These are phyloP conservation scores for Nemania sp. DNA, from an alignment of 2,329 filamentous ascomycete species.

Conservation along the genomic window DNA sequence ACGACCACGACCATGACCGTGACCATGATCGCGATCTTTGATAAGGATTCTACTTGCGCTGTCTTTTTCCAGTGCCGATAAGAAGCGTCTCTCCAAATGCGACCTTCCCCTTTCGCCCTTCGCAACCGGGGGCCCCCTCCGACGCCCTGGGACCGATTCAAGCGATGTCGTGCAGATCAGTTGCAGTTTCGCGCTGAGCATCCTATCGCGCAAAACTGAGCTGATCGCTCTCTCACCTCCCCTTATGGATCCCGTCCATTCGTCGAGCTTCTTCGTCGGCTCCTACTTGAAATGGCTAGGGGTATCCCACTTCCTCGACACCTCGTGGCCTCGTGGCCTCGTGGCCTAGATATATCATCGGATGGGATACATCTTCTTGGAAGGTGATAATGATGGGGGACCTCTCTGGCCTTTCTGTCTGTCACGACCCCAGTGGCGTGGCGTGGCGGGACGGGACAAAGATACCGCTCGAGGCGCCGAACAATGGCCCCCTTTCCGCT, in stretches of 20 bases:
- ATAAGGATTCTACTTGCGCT: neutral
- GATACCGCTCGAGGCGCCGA: neutral
- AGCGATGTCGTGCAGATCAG: neutral
- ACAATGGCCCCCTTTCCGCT: no score
- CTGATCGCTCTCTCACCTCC: neutral
- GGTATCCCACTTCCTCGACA: constrained; percentile 7
- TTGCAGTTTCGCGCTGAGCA: neutral
- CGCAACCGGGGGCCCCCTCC: neutral
- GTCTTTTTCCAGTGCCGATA: constrained; percentile 7
- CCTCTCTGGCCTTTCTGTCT: neutral
- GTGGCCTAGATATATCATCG: constrained; percentile 11
- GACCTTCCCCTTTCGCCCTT: constrained; percentile 26
- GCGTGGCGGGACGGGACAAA: neutral
- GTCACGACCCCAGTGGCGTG: neutral
- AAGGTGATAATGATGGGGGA: constrained; percentile 20
- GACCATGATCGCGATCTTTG: no score
- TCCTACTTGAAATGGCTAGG: constrained; percentile 23
- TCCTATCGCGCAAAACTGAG: neutral
- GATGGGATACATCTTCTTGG: constrained; percentile 22
- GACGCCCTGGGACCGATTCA: neutral
- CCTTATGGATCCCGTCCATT: neutral
- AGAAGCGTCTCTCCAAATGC: constrained; percentile 8
- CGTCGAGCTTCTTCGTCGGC: neutral
- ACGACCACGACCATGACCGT: no score
- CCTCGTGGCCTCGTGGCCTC: constrained; percentile 4